Evolutionary conservation across 805 yeast species (phyloP).

Genomic region (Cyberlindnera samutprakarnensis): DNA sequence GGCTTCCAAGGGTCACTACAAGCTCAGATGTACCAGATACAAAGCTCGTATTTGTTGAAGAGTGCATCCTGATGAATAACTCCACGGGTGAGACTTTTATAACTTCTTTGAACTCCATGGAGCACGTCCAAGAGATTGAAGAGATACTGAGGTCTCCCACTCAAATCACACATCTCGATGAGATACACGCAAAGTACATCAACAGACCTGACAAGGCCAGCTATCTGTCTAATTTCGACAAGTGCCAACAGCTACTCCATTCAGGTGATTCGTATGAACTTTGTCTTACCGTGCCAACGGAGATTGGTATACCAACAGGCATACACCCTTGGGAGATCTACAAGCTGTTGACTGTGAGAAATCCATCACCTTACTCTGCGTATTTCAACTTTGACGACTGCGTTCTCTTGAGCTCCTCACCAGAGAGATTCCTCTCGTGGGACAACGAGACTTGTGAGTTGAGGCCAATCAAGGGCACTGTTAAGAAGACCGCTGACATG

Average conservation of each 20-base stretch:
- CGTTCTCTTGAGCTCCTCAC: constrained; percentile 75
- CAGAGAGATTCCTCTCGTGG: constrained; percentile 91
- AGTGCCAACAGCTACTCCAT: constrained; percentile 60
- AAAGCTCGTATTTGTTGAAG: constrained; percentile 62
- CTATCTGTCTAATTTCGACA: constrained; percentile 48
- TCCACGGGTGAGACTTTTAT: constrained; percentile 37
- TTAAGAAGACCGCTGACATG: constrained; percentile 52
- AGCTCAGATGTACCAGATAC: constrained; percentile 53
- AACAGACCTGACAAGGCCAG: constrained; percentile 42
- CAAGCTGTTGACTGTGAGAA: constrained; percentile 56
- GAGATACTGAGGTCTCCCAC: not conserved
- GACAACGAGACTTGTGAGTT: constrained; percentile 52
- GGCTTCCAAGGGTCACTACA: constrained; percentile 31
- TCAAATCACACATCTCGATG: not conserved
- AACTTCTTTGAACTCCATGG: constrained; percentile 33
- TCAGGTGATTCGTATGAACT: constrained; percentile 91
- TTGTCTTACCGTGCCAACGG: constrained; percentile 77
- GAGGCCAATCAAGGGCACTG: constrained; percentile 96
- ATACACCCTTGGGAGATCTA: constrained; percentile 73
- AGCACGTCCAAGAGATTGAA: constrained; percentile 18
- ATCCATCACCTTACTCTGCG: constrained; percentile 92
- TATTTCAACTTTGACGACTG: constrained; percentile 61
- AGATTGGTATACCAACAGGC: constrained; percentile 40
- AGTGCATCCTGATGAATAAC: constrained; percentile 53
- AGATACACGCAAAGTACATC: constrained; percentile 17